Percentiles rank a stretch among this genome's conserved stretches.
These are phyloP conservation scores for Sarcodon aspratus DNA, from an alignment of 768 basidiomycete genomes.

Conservation along the genomic window DNA sequence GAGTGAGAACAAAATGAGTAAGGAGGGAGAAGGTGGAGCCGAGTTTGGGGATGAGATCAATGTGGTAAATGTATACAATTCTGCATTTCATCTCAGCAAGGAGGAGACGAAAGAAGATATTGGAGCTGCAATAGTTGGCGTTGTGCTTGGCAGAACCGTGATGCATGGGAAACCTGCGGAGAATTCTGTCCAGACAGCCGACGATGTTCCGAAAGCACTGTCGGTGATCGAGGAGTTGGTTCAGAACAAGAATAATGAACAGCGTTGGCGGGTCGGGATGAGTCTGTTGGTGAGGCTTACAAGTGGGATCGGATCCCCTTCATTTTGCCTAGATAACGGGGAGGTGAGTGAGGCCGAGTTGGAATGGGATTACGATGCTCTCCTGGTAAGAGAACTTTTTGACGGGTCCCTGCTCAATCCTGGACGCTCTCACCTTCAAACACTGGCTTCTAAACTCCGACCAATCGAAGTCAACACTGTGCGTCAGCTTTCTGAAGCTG, in stretches of 20 bases:
- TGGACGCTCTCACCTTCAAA: slow-evolving; percentile 14
- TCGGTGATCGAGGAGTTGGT: slow-evolving; percentile 28
- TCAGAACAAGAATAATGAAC: slow-evolving; percentile 10
- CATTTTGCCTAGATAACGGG: not conserved
- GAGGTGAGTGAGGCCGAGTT: not conserved
- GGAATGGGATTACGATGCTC: not conserved
- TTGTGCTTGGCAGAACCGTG: slow-evolving; percentile 19
- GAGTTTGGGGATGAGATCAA: not conserved
- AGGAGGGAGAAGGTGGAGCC: not conserved
- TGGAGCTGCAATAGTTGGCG: slow-evolving; percentile 26
- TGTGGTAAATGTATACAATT: slow-evolving; percentile 11
- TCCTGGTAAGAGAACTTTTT: slow-evolving; percentile 21
- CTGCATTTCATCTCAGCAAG: slow-evolving; percentile 29
- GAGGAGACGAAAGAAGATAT: slow-evolving; percentile 37
- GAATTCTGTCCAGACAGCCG: not conserved
- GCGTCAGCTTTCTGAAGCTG: slow-evolving; percentile 23
- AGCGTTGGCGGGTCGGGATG: slow-evolving; percentile 19
- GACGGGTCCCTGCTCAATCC: slow-evolving; percentile 29
- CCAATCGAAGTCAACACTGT: slow-evolving; percentile 15
- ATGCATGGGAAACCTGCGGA: not conserved
- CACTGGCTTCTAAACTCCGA: slow-evolving; percentile 16
- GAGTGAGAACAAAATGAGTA: not conserved
- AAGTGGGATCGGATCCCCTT: slow-evolving; percentile 15
- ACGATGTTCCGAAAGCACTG: slow-evolving; percentile 12
- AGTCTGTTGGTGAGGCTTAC: slow-evolving; percentile 25